These are phyloP conservation scores for Bruguiera hainesii DNA, from an alignment of 441 rosid species.

Conservation along the genomic window DNA sequence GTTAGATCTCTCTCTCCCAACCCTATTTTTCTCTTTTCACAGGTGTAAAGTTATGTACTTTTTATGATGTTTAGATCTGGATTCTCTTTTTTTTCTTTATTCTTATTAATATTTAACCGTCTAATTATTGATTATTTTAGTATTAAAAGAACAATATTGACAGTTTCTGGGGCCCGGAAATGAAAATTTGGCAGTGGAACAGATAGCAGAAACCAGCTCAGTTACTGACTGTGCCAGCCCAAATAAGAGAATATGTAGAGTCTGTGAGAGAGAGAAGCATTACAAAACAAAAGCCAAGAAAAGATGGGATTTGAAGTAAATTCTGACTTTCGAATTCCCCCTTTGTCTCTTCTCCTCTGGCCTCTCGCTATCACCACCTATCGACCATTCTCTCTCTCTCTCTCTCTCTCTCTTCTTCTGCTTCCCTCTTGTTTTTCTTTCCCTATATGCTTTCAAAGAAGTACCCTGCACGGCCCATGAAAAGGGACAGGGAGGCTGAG, in stretches of 20 bases:
- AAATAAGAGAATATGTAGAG: neutral
- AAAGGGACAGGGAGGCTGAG: too few species aligned
- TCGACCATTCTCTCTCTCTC: neutral
- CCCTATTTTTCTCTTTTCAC: too few species aligned
- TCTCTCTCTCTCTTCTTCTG: neutral
- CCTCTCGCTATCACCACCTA: neutral
- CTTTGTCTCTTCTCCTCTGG: conserved; percentile 44
- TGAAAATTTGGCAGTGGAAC: neutral
- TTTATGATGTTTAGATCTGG: too few species aligned
- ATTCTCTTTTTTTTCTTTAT: too few species aligned
- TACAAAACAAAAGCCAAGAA: conserved; percentile 15
- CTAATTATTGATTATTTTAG: neutral
- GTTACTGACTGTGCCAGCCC: conserved; percentile 4
- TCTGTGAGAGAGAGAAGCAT: neutral
- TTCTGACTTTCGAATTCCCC: conserved; percentile 41
- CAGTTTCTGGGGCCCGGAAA: neutral
- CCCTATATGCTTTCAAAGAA: too few species aligned
- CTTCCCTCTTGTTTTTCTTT: neutral
- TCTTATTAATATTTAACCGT: neutral
- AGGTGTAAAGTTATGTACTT: too few species aligned
- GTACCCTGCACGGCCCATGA: too few species aligned
- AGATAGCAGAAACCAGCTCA: neutral
- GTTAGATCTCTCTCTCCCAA: too few species aligned
- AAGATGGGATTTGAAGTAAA: conserved; percentile 14
- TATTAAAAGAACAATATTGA: neutral